These are phyloP conservation scores for Yarrowia sp. DNA, from an alignment of 805 yeast species.

Conservation along the genomic window DNA sequence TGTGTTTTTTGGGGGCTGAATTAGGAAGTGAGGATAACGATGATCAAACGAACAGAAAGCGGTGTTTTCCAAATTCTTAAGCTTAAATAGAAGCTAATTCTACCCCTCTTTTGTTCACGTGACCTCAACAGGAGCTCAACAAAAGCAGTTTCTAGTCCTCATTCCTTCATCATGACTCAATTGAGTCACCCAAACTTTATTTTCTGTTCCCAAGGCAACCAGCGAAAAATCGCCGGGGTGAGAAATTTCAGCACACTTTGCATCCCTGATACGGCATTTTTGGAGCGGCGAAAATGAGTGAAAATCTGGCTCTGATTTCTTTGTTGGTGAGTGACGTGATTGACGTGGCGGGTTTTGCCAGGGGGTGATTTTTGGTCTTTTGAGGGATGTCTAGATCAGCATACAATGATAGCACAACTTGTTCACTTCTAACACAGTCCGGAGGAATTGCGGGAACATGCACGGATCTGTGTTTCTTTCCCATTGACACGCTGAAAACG, in stretches of 20 bases:
- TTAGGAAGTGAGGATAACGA: too few relatives aligned
- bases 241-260: background rate
- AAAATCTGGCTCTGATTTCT: conserved; percentile 40
- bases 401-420: background rate
- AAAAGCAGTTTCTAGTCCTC: too few relatives aligned
- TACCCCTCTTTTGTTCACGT: too few relatives aligned
- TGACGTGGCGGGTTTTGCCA: background rate
- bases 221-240: background rate
- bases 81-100: too few relatives aligned
- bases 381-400: background rate
- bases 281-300: conserved; percentile 32
- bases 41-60: too few relatives aligned
- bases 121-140: background rate
- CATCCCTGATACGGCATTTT: conserved; percentile 1
- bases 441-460: conserved; percentile 98
- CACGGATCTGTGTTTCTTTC: conserved; percentile 93
- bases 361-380: background rate
- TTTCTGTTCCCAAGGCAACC: background rate
- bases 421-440: conserved; percentile 41
- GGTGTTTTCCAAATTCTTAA: too few relatives aligned
- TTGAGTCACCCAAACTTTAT: conserved; percentile 17
- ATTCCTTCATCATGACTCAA: conserved; percentile 10
- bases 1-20: background rate
- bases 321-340: conserved; percentile 35
- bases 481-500: conserved; percentile 94